Base-by-base conservation (phyloP, 768 basidiomycete species). In the Pleurotus cornucopiae region DNA sequence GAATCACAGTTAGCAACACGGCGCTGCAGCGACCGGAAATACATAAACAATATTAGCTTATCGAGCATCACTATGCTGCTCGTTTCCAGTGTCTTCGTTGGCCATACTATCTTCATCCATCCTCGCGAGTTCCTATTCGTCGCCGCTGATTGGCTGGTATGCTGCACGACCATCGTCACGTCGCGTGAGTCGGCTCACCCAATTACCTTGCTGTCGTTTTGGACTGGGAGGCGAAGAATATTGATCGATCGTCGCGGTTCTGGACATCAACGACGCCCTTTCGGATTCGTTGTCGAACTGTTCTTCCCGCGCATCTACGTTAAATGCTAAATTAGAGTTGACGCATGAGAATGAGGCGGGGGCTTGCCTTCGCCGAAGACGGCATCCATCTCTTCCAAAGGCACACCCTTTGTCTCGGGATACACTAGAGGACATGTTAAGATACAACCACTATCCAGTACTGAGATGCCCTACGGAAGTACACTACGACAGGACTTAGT, bases 371-470 rank as follows among this genome's bases (percentile, higher is more conserved):
- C 91, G 45, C 91, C 88, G 69, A 95, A 95, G 14, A 94, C 84
- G 21, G 80, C 83, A 64, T 94, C 93, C 86, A 95, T 91, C 67
- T 94, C 91, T 71, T 95, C 93, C 53, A 94, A 72, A 1, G 91
- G 88, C 5, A 93, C 83, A 1, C 91, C 89, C 71, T 83, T 93
- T 11, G 91, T 92, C 69, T 93, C 89, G 0, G 91, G 91, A 65
- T 91, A 91, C 61, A 91, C 90, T 91, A 57, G 18, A 46, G 38
- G 40, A 4, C 52, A 47, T 54, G 5, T 12, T 14, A 49, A 6
- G 6, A 2, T 5, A 25, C 38, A 37, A 23, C 16, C 18, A 53
- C n/a, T 20, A 13, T 23, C 18, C 25, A 51, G 44, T 7, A 5
- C 20, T 13, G 23, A 25, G 30, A 20, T 3, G 41, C 78, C 88